These are phyloP conservation scores for Aspergillus luchuensis DNA, from an alignment of 2,329 filamentous ascomycete genomes.

Conservation along the genomic window DNA sequence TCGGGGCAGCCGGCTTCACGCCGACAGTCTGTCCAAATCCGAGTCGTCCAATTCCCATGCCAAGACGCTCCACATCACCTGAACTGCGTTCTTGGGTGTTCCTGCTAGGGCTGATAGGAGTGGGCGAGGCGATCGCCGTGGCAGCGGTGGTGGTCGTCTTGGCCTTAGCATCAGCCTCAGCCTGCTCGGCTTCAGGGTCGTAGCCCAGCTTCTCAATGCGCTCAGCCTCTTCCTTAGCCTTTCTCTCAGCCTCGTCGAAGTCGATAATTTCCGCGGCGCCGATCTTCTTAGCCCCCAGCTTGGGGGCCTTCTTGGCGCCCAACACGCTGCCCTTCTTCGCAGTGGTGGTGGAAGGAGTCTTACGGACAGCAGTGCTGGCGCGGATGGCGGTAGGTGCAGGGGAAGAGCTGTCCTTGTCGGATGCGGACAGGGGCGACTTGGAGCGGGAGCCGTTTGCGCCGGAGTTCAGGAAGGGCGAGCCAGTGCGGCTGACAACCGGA, in stretches of 20 bases:
- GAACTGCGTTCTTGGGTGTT: conserved; percentile 57
- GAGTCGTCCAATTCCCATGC: conserved; percentile 82
- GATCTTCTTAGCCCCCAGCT: conserved; percentile 92
- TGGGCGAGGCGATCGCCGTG: conserved; percentile 70
- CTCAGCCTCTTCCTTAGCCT: conserved; percentile 95
- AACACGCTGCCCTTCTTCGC: conserved; percentile 84
- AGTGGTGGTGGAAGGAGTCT: conserved; percentile 63
- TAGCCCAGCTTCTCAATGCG: conserved; percentile 94
- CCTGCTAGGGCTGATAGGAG: conserved; percentile 70
- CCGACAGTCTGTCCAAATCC: conserved; percentile 85
- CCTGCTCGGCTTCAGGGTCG: conserved; percentile 82
- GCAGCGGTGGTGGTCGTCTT: conserved; percentile 50
- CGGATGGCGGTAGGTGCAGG: conserved; percentile 67
- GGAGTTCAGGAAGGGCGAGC: conserved; percentile 86
- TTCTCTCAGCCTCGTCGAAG: conserved; percentile 96
- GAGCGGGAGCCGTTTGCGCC: conserved; percentile 69
- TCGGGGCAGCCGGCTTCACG: conserved; percentile 62
- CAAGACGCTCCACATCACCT: conserved; percentile 82
- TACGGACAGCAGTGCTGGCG: conserved; percentile 78
- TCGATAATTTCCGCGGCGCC: conserved; percentile 74
- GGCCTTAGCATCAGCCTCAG: conserved; percentile 42
- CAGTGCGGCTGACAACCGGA: conserved; percentile 74
- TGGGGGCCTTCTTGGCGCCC: conserved; percentile 77
- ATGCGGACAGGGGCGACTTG: conserved; percentile 73
- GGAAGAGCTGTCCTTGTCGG: conserved; percentile 53